phyloP scores from a whole-genome alignment of 345 rosid genomes.

The Orychophragmus violaceus region DNA sequence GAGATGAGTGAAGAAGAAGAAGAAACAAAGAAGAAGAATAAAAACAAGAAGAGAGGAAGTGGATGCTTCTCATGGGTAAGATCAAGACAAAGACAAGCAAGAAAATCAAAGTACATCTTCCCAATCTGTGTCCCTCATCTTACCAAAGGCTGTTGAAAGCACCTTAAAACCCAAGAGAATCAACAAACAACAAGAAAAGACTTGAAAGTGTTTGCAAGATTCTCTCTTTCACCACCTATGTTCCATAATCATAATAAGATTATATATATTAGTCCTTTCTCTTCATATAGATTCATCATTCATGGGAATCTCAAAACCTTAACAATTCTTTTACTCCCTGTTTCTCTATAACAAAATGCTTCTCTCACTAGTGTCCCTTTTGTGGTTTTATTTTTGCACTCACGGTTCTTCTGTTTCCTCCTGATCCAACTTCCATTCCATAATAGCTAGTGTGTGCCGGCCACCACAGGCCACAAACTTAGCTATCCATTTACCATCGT shows the following conservation, averaged over 20 bases:
- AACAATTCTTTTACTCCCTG: background rate
- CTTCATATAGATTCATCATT: conserved; percentile 13
- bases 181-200: conserved; percentile 2
- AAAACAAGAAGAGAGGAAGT: conserved; percentile 31
- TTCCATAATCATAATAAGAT: background rate
- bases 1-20: conserved; percentile 11
- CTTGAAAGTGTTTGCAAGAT: background rate
- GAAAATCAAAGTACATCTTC: conserved; percentile 33
- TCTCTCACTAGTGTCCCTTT: background rate
- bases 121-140: conserved; percentile 38
- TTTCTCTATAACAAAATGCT: conserved; percentile 18
- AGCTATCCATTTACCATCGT: conserved; percentile 58
- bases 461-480: conserved; percentile 88
- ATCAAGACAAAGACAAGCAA: conserved; percentile 44
- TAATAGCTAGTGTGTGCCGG: conserved; percentile 78
- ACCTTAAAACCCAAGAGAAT: background rate
- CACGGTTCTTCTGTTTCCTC: conserved; percentile 16
- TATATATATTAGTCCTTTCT: background rate
- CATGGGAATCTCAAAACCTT: conserved; percentile 19
- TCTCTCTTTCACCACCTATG: background rate
- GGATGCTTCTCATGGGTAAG: conserved; percentile 75
- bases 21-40: background rate
- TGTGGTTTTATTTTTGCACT: background rate
- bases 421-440: conserved; percentile 52
- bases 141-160: conserved; percentile 30